Evolutionary conservation across 73 alveolate genomes (phyloP).

Genomic region (Tetrahymena elliotti): DNA sequence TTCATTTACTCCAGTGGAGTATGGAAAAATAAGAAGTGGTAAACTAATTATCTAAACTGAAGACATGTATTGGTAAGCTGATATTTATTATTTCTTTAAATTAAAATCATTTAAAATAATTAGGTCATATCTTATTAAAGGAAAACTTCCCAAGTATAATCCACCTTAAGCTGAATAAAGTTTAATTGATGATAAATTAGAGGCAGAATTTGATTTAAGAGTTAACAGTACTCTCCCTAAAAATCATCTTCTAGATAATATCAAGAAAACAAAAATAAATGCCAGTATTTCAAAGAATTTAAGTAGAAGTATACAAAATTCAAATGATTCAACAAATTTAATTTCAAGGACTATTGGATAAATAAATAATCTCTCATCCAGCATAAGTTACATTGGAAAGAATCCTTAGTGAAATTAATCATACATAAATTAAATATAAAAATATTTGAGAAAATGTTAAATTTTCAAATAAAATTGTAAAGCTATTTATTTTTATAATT

Average conservation of each 20-base stretch:
- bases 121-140: slow-evolving; percentile 34
- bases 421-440: background rate
- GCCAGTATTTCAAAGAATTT: background rate
- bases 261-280: background rate
- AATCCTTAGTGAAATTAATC: background rate
- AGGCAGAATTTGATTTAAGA: background rate
- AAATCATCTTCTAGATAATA: background rate
- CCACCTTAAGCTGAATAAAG: slow-evolving; percentile 17
- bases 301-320: background rate
- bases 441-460: background rate
- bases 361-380: background rate
- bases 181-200: slow-evolving; percentile 19
- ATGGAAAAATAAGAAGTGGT: slow-evolving; percentile 94
- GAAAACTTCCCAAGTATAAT: slow-evolving; percentile 20
- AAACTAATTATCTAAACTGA: slow-evolving; percentile 90
- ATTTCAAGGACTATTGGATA: background rate
- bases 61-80: slow-evolving; percentile 89
- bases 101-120: background rate
- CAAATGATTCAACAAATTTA: background rate
- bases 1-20: slow-evolving; percentile 93
- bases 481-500: background rate
- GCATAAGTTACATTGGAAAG: background rate
- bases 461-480: too few species aligned
- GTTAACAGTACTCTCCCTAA: background rate
- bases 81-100: background rate